Evolutionary conservation across 768 basidiomycete species (phyloP).

Genomic region (Tricholoma furcatifolium): DNA sequence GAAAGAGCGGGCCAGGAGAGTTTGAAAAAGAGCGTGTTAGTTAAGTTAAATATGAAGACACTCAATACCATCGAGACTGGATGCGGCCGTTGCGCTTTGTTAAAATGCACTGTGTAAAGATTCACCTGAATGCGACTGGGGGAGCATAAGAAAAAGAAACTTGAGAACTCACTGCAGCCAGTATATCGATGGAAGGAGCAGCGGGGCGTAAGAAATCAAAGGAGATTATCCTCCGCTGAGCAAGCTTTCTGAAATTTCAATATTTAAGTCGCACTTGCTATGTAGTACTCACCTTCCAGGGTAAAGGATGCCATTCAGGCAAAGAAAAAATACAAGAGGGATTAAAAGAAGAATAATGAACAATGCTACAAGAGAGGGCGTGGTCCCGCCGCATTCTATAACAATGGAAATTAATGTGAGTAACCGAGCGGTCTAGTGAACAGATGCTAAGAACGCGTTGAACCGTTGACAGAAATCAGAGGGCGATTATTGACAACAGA

Average conservation of each 20-base stretch:
- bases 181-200: constrained; percentile 37
- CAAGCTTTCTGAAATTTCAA: background rate
- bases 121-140: constrained; percentile 41
- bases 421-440: too few relatives aligned
- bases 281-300: constrained; percentile 33
- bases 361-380: background rate
- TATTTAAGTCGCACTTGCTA: background rate
- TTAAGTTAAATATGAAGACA: background rate
- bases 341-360: constrained; percentile 15
- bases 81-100: constrained; percentile 47
- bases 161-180: constrained; percentile 32
- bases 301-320: constrained; percentile 52
- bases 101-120: constrained; percentile 44
- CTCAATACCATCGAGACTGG: constrained; percentile 46
- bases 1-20: constrained; percentile 30
- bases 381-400: constrained; percentile 2
- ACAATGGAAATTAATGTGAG: too few relatives aligned
- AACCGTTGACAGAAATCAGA: too few relatives aligned
- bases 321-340: constrained; percentile 19
- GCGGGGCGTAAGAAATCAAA: constrained; percentile 51
- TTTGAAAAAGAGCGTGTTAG: constrained; percentile 15
- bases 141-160: background rate
- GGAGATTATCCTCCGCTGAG: constrained; percentile 60
- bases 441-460: too few relatives aligned
- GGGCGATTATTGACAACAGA: too few relatives aligned